Evolutionary conservation across 1,284 basidiomycete genomes (phyloP).

Genomic region (Exobasidium cylindrosporum): DNA sequence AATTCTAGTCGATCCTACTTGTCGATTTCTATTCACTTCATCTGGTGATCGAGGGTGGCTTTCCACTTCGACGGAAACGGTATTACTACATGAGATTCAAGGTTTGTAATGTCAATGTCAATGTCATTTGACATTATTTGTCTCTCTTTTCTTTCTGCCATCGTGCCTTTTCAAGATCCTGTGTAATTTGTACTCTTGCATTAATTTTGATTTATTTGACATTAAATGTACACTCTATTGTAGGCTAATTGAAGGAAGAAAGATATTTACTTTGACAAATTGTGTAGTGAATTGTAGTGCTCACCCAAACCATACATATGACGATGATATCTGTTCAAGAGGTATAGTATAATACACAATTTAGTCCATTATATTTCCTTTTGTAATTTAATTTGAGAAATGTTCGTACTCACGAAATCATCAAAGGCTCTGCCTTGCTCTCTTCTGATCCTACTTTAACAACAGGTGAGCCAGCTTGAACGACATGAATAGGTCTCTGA

Average conservation of each 20-base stretch:
- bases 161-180: too few species aligned
- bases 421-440: background rate
- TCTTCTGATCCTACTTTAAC: slow-evolving; percentile 71
- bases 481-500: slow-evolving; percentile 81
- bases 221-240: too few species aligned
- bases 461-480: slow-evolving; percentile 77
- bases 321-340: slow-evolving; percentile 43
- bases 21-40: slow-evolving; percentile 80
- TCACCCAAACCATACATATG: slow-evolving; percentile 53
- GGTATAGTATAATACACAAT: background rate
- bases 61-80: slow-evolving; percentile 39
- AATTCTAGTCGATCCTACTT: slow-evolving; percentile 81
- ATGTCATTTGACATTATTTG: background rate
- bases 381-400: too few species aligned
- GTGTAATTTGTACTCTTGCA: too few species aligned
- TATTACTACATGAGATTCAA: slow-evolving; percentile 46
- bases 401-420: slow-evolving; percentile 8
- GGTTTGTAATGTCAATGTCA: background rate
- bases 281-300: slow-evolving; percentile 54
- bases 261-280: too few species aligned
- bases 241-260: too few species aligned
- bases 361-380: slow-evolving; percentile 23
- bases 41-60: slow-evolving; percentile 93
- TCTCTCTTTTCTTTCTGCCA: background rate
- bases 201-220: too few species aligned